Conservation (phyloP, 495 filamentous ascomycete genomes). For the Neurospora sp. region DNA sequence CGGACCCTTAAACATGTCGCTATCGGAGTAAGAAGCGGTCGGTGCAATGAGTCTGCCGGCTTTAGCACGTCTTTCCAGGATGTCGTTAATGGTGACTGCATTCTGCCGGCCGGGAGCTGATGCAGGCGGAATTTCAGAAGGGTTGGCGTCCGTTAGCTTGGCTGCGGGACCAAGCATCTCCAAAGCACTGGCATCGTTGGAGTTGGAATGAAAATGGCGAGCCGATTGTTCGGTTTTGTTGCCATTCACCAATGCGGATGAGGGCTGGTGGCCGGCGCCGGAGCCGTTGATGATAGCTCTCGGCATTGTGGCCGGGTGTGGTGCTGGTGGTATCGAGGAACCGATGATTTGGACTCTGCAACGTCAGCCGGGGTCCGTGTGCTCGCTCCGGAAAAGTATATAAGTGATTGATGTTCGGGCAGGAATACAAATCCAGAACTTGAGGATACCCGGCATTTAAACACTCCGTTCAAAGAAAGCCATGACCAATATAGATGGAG, state of each 20-base stretch:
- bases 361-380: not conserved
- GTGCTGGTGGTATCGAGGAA: not conserved
- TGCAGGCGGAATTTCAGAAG: not conserved
- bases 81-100: constrained; percentile 54
- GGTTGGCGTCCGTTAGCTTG: constrained; percentile 13
- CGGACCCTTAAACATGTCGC: constrained; percentile 75
- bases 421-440: not conserved
- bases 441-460: not conserved
- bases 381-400: not conserved
- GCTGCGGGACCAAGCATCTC: constrained; percentile 11
- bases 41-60: constrained; percentile 56
- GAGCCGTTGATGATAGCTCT: not conserved
- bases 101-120: not conserved
- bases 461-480: not conserved
- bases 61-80: constrained; percentile 59
- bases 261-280: not conserved
- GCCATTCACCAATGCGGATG: not conserved
- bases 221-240: not conserved
- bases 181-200: constrained; percentile 1
- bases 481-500: not conserved
- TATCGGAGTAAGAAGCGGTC: constrained; percentile 67
- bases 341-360: not conserved
- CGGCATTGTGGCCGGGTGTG: not conserved
- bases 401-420: not conserved
- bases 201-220: constrained; percentile 10